Base-by-base conservation (phyloP, 164 flowering plant genomes). In the Euptelea pleiosperma region DNA sequence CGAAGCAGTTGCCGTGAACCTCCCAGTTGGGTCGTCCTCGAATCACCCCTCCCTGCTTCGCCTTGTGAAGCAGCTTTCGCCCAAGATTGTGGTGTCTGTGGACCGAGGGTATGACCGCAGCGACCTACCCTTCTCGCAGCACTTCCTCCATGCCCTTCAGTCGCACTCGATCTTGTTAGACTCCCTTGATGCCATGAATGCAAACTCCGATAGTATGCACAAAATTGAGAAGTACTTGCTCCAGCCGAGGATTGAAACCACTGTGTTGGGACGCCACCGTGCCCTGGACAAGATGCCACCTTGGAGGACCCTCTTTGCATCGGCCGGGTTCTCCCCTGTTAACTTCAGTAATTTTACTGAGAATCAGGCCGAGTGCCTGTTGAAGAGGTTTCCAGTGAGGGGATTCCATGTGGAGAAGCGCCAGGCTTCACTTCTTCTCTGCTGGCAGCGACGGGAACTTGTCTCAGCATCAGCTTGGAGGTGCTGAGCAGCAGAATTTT, bases 341-440 rank as follows among this genome's bases (percentile, higher is more conserved):
- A 56, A 75, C 3, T 82, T 87, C 60, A 92, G 96, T 68, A 83
- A 83, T 60, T 77, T 86, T 58, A 70, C 91, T 0, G 98, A 89
- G 68, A 66, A 87, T 25, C 98, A 89, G 56, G 96, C 95, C 8
- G 95, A 85, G 35, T 89, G 75, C 60, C 56, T 91, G 70, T 77
- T 82, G 51, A 79, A 89, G 77, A 75, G 86, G 75, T 75, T 78
- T 49, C 85, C 74, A 1, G 79, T 68, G 21, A 70, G 84, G 58
- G 98, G 96, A 22, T 92, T 92, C 62, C 91, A 84, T 36, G 83
- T 89, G 2, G 96, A 92, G 74, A 92, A 82, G 80, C 70, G 83
- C n/a, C 95, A 87, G 67, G 68, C 81, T 0, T 77, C 93, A 0
- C 87, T 89, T 18, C 76, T 80, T 24, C 88, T 92, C 4, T 82